These are phyloP conservation scores for Russula foetens DNA, from an alignment of 768 basidiomycete species.

Conservation along the genomic window DNA sequence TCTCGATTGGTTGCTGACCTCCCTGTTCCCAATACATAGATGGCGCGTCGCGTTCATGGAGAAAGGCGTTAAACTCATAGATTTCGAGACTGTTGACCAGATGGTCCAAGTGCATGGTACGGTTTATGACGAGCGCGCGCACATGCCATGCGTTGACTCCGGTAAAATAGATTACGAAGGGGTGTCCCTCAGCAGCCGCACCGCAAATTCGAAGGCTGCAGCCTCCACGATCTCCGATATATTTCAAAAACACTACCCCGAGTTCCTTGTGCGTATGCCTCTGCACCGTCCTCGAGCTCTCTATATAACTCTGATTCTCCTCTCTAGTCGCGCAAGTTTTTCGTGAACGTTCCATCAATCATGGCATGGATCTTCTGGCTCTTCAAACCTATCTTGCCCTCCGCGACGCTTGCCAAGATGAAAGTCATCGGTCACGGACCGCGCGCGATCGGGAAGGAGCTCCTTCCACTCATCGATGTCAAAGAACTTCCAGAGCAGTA, in stretches of 20 bases:
- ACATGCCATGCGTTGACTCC: background rate
- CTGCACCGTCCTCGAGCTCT: background rate
- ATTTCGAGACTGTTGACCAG: constrained; percentile 55
- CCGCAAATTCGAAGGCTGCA: constrained; percentile 68
- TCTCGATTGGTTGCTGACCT: background rate
- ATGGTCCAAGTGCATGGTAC: constrained; percentile 21
- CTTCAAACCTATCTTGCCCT: constrained; percentile 66
- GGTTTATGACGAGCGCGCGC: no score
- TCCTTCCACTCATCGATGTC: constrained; percentile 48
- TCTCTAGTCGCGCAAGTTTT: constrained; percentile 61
- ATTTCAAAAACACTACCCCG: constrained; percentile 73
- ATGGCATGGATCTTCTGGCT: constrained; percentile 80
- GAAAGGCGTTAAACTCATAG: constrained; percentile 47
- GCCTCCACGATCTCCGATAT: constrained; percentile 67
- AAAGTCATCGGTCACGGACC: constrained; percentile 60
- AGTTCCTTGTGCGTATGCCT: constrained; percentile 48
- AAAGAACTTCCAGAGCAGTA: constrained; percentile 60
- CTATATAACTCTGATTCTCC: background rate
- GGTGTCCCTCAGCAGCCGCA: constrained; percentile 54
- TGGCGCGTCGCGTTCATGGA: constrained; percentile 83
- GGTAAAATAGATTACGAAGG: constrained; percentile 59
- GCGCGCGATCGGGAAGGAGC: constrained; percentile 48
- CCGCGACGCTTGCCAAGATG: constrained; percentile 77
- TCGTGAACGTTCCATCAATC: constrained; percentile 70
- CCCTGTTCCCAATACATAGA: constrained; percentile 28